A percentile compares a stretch with the other conserved stretches of the same genome.
Conservation (phyloP, 2,329 filamentous ascomycete species). For the Ascochyta koolunga region DNA sequence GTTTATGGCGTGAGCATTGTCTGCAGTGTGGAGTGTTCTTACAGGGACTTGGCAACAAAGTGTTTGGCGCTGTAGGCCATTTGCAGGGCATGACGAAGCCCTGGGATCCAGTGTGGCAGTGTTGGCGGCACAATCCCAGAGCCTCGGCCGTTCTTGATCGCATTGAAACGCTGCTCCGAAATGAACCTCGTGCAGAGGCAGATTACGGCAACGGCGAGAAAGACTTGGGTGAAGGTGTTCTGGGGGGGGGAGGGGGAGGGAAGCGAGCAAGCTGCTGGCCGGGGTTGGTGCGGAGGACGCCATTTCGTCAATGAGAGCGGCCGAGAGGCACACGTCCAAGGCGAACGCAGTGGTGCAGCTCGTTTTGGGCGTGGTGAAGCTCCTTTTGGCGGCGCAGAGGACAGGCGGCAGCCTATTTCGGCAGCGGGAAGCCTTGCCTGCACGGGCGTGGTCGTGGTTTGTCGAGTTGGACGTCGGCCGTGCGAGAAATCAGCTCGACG, state of each 20-base stretch:
- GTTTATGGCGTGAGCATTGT: too few species aligned
- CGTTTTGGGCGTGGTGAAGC: background rate
- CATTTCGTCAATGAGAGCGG: background rate
- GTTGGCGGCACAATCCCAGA: slow-evolving; percentile 20
- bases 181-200: slow-evolving; percentile 20
- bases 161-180: slow-evolving; percentile 18
- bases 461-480: background rate
- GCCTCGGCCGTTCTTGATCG: slow-evolving; percentile 14
- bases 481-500: slow-evolving; percentile 10
- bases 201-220: slow-evolving; percentile 13
- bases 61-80: slow-evolving; percentile 19
- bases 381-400: background rate
- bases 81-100: slow-evolving; percentile 22
- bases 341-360: background rate
- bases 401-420: slow-evolving; percentile 3
- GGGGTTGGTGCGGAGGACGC: background rate
- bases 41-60: slow-evolving; percentile 22
- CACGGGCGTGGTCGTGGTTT: slow-evolving; percentile 4
- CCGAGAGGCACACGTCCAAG: background rate
- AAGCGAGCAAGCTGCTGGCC: background rate
- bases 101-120: slow-evolving; percentile 27
- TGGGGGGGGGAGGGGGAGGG: background rate
- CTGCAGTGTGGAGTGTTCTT: slow-evolving; percentile 3
- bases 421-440: slow-evolving; percentile 5
- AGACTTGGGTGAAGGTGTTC: background rate